Evolutionary conservation across 1,139 yeast genomes (phyloP).

Genomic region (Geotrichum klebahnii): DNA sequence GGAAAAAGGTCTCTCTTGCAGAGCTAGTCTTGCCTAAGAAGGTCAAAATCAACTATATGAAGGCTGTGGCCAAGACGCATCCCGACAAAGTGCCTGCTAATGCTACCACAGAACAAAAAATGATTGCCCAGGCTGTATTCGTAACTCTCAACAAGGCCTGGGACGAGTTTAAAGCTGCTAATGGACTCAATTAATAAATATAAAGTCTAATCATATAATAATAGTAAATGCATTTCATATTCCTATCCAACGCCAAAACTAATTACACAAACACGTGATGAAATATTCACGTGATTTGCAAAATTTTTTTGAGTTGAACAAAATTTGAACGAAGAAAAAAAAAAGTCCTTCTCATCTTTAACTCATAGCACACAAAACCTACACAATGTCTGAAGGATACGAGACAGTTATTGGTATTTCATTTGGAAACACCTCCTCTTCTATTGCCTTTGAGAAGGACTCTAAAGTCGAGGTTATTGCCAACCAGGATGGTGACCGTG

Average conservation of each 20-base stretch:
- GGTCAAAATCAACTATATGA: slow-evolving; percentile 83
- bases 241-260: no score
- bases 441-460: slow-evolving; percentile 88
- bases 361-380: neutral
- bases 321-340: neutral
- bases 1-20: slow-evolving; percentile 62
- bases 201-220: no score
- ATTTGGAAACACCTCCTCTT: slow-evolving; percentile 93
- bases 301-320: neutral
- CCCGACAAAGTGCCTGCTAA: slow-evolving; percentile 74
- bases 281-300: neutral
- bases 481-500: slow-evolving; percentile 98
- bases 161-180: slow-evolving; percentile 72
- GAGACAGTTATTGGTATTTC: slow-evolving; percentile 83
- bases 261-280: neutral
- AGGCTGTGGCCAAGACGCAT: slow-evolving; percentile 88
- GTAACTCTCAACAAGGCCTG: slow-evolving; percentile 81
- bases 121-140: slow-evolving; percentile 85
- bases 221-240: no score
- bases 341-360: slow-evolving; percentile 2
- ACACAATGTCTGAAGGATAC: slow-evolving; percentile 36
- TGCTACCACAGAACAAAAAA: slow-evolving; percentile 62
- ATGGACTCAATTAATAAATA: slow-evolving; percentile 41
- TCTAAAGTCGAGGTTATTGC: slow-evolving; percentile 96
- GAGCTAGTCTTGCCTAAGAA: slow-evolving; percentile 88